phyloP scores from a whole-genome alignment of 1,284 basidiomycete genomes.

The Boletus hoseneyae region DNA sequence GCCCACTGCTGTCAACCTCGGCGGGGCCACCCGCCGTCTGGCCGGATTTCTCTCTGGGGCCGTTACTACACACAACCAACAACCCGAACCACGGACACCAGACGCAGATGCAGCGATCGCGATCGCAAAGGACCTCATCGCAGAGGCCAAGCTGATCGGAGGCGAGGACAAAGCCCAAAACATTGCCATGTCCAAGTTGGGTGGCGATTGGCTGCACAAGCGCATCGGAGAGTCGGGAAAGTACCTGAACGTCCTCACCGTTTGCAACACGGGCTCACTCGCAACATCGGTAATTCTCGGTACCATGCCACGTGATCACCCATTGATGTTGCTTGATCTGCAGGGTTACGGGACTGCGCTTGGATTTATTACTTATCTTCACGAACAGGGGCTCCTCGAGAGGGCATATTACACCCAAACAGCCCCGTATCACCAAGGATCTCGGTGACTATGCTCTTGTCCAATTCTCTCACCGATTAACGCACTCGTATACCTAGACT shows the following conservation, averaged over 20 bases:
- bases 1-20: constrained; percentile 93
- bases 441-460: constrained; percentile 43
- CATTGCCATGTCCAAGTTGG: constrained; percentile 75
- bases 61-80: constrained; percentile 16
- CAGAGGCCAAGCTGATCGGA: constrained; percentile 63
- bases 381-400: constrained; percentile 71
- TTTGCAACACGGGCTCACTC: constrained; percentile 94
- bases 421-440: constrained; percentile 90
- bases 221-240: constrained; percentile 39
- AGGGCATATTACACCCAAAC: constrained; percentile 90
- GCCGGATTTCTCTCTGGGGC: constrained; percentile 39
- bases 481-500: constrained; percentile 43
- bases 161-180: constrained; percentile 85
- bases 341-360: constrained; percentile 93
- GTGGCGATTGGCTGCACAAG: constrained; percentile 80
- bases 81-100: constrained; percentile 8
- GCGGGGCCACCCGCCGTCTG: constrained; percentile 76
- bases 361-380: constrained; percentile 87
- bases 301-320: neutral
- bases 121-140: constrained; percentile 59
- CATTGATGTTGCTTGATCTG: constrained; percentile 7
- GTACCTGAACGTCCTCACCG: constrained; percentile 78
- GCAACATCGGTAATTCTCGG: constrained; percentile 70
- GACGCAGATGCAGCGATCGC: constrained; percentile 40
- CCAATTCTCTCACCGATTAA: neutral